Conservation (phyloP, 352 stramenopile genomes). For the Phytophthora melonis region DNA sequence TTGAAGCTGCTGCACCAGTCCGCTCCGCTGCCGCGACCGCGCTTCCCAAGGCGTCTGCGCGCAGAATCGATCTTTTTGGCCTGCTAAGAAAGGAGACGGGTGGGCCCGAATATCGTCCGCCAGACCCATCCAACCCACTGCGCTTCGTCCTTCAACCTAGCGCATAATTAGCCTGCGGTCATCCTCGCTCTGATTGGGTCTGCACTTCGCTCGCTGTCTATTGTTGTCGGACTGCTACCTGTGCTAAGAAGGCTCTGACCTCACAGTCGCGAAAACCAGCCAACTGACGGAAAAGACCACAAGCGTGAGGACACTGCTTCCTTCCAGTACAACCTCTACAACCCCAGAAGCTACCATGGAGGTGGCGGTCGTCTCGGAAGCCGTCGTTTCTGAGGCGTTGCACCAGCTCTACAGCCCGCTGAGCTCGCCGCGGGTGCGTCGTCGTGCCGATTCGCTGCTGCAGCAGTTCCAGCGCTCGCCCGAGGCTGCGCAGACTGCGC, state of each 20-base stretch:
- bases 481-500: constrained; percentile 61
- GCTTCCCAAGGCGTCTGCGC: not conserved
- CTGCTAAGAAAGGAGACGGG: not conserved
- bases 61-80: not conserved
- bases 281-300: constrained; percentile 1
- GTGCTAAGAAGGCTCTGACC: not conserved
- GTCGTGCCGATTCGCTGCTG: constrained; percentile 76
- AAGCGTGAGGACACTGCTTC: not conserved
- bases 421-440: constrained; percentile 70
- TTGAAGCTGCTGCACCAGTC: constrained; percentile 10
- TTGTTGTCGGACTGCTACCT: constrained; percentile 16
- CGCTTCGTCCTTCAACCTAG: not conserved
- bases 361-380: constrained; percentile 43
- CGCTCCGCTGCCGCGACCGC: not conserved
- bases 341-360: constrained; percentile 44
- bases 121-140: not conserved
- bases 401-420: constrained; percentile 80
- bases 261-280: constrained; percentile 22
- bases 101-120: not conserved
- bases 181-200: constrained; percentile 5
- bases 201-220: constrained; percentile 16
- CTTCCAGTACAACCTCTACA: not conserved
- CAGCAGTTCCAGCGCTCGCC: constrained; percentile 82
- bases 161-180: not conserved
- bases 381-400: constrained; percentile 64